Percentiles rank a stretch among this genome's conserved stretches.
phyloP scores from a whole-genome alignment of 176 grass and related monocot genomes.

The Zoysia japonica region DNA sequence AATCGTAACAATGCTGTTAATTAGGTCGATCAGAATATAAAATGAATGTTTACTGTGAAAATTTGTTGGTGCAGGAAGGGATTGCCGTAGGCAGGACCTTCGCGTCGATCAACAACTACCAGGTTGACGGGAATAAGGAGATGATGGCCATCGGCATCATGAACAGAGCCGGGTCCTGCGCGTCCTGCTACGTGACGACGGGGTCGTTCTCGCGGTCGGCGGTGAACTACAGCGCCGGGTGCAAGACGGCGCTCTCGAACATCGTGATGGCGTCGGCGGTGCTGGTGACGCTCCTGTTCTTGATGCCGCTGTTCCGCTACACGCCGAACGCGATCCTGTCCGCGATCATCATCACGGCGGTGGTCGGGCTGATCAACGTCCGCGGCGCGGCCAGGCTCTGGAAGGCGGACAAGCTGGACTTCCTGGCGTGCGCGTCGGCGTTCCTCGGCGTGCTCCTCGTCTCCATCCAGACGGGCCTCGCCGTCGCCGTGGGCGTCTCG shows the following conservation, averaged over 20 bases:
- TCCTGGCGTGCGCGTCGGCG: conserved; percentile 70
- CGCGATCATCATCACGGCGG: conserved; percentile 95
- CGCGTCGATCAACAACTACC: conserved; percentile 97
- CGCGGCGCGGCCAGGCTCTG: conserved; percentile 64
- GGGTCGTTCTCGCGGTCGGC: conserved; percentile 95
- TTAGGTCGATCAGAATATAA: too few relatives aligned
- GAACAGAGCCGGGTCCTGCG: conserved; percentile 95
- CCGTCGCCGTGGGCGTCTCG: conserved; percentile 77
- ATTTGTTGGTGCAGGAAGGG: conserved; percentile 60
- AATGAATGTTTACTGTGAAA: too few relatives aligned
- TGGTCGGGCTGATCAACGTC: conserved; percentile 85
- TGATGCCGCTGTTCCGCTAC: conserved; percentile 97
- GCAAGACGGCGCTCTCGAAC: conserved; percentile 86
- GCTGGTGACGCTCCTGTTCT: conserved; percentile 88
- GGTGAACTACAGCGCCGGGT: conserved; percentile 94
- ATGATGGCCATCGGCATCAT: conserved; percentile 98
- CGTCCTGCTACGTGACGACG: conserved; percentile 96
- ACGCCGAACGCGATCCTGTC: conserved; percentile 93
- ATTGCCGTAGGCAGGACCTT: conserved; percentile 94
- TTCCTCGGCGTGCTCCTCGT: conserved; percentile 91
- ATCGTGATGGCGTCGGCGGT: conserved; percentile 93
- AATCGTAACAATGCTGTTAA: too few relatives aligned
- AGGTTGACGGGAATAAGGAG: conserved; percentile 99
- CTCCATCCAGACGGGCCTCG: conserved; percentile 86
- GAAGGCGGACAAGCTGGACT: conserved; percentile 97